Evolutionary conservation across 139 green algal genomes (phyloP), one percentile per base, ranked within the genome.

Genomic region (Coelastrella sp.): DNA sequence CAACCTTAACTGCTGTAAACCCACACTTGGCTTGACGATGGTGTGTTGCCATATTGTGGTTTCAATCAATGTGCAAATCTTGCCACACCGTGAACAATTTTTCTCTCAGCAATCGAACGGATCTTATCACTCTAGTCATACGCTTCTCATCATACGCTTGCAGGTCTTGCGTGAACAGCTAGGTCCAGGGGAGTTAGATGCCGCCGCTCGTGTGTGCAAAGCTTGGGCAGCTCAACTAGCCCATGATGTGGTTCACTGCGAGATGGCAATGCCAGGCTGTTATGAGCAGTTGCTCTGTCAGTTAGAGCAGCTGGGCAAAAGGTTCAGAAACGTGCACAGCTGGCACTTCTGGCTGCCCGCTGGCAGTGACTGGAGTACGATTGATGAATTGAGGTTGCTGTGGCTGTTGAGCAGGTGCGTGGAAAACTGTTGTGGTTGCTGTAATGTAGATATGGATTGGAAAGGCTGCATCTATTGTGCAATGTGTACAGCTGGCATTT

Each of bases 241-340:
- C 23, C 57, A 83, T 6, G 85, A 89, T 23, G 85, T 89, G 19
- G 73, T 89, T 22, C 85, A 83, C 22, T 74, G 56, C 20, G 58
- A 83, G 58, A 64, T 83, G 73, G 64, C 57, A 22, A 20, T 89
- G 57, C 85, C 85, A 19, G 56, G 20, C 74, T 65, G 73, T 58
- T 80, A 89, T 61, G 85, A 89, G 57, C 73, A 83, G 85, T 73
- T 89, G 85, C 85, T 89, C 58, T 89, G 73, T 7, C 85, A 83
- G 73, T 19, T 89, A 54, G 85, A 89, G 85, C 85, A 74, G 85
- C 58, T 89, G 20, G 73, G 22, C 10, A 19, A 22, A 57, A 73
- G 85, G 16, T 83, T 89, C 57, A 66, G 47, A 5, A 83, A 83
- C 58, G 13, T 89, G 58, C 85, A 89, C 57, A 89, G 85, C 85